Evolutionary conservation across 495 filamentous ascomycete genomes (phyloP).

Genomic region (Pyronema domesticum): DNA sequence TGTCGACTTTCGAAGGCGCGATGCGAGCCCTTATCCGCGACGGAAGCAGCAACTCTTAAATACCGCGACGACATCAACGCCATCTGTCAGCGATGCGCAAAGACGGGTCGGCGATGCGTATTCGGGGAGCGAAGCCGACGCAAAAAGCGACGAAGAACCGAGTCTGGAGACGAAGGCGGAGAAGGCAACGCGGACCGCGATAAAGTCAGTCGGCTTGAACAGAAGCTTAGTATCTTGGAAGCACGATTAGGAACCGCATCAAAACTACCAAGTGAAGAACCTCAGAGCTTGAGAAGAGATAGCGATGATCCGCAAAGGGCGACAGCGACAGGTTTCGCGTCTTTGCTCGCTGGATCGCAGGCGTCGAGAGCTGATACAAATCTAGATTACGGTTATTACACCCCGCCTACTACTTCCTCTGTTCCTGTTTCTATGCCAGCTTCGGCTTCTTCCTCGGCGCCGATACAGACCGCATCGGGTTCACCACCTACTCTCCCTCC

Average conservation of each 20-base stretch:
- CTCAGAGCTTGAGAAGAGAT: not conserved
- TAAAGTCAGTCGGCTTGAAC: constrained; percentile 5
- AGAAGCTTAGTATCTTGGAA: constrained; percentile 2
- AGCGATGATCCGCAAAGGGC: not conserved
- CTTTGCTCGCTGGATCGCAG: no score
- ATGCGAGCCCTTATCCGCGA: not conserved
- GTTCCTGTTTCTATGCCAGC: not conserved
- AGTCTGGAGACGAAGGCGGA: constrained; percentile 15
- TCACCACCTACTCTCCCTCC: not conserved
- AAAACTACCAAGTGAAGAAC: not conserved
- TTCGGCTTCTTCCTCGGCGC: not conserved
- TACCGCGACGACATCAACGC: not conserved
- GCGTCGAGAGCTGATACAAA: no score
- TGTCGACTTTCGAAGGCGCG: not conserved
- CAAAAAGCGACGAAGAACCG: constrained; percentile 68
- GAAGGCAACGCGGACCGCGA: constrained; percentile 11
- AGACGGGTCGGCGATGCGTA: constrained; percentile 60
- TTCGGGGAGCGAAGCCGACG: constrained; percentile 71
- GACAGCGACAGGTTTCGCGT: no score
- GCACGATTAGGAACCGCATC: not conserved
- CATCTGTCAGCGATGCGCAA: constrained; percentile 65
- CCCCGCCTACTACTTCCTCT: not conserved
- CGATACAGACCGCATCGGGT: not conserved
- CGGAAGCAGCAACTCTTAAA: not conserved
- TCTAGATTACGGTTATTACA: not conserved